Conservation (phyloP, 2,329 filamentous ascomycete species). For the Trichoderma polysporum region DNA sequence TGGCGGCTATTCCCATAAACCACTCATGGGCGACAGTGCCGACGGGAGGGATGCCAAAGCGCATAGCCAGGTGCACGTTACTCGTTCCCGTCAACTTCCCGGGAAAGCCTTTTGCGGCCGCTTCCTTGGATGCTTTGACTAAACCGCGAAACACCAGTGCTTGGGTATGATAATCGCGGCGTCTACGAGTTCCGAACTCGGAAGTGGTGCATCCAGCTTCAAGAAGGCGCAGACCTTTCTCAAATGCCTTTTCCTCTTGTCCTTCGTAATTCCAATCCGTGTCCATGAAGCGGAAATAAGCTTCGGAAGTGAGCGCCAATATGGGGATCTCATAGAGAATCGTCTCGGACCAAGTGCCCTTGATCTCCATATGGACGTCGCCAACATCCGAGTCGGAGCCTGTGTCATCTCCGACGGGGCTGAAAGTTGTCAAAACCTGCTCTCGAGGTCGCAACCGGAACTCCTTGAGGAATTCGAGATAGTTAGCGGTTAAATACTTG, state of each 20-base stretch:
- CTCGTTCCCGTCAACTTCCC: constrained; percentile 86
- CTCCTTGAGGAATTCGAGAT: constrained; percentile 76
- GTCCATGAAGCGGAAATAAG: constrained; percentile 97
- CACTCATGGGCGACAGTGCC: constrained; percentile 94
- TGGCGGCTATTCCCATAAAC: constrained; percentile 98
- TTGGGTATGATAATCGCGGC: constrained; percentile 93
- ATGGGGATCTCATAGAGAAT: constrained; percentile 98
- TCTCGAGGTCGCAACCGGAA: constrained; percentile 80
- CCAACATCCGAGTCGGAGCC: constrained; percentile 67
- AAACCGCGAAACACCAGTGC: constrained; percentile 87
- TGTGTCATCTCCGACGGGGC: constrained; percentile 53
- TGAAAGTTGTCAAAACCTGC: constrained; percentile 73
- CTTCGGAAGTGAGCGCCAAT: constrained; percentile 86
- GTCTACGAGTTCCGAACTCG: constrained; percentile 87
- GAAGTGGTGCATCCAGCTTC: constrained; percentile 85
- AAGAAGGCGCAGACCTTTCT: constrained; percentile 76
- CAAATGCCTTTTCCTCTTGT: constrained; percentile 80
- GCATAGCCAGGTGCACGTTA: constrained; percentile 96
- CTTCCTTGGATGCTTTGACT: constrained; percentile 73
- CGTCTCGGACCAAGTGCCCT: constrained; percentile 87
- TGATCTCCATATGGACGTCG: constrained; percentile 72
- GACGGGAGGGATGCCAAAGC: constrained; percentile 78
- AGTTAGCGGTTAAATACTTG: constrained; percentile 73
- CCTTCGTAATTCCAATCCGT: constrained; percentile 86
- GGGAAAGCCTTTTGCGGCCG: constrained; percentile 59